Conservation (phyloP, 164 flowering plant genomes). For the Stephania yunnanensis region DNA sequence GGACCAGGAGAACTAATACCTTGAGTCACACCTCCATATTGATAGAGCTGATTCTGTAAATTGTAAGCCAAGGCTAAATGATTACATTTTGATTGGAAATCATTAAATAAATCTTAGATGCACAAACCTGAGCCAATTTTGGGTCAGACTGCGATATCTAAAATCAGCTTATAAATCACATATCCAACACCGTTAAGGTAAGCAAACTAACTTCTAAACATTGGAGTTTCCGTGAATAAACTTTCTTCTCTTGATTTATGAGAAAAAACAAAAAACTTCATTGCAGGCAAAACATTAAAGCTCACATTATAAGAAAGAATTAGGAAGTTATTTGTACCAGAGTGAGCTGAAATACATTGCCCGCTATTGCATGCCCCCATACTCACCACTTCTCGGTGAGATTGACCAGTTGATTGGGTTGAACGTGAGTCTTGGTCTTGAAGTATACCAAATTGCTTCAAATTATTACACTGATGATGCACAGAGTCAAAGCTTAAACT, state of each 20-base stretch:
- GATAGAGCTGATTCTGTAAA: too few relatives aligned
- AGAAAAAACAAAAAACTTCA: not conserved
- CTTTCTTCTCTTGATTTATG: not conserved
- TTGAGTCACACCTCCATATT: not conserved
- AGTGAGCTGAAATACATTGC: slow-evolving; percentile 44
- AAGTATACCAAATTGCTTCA: slow-evolving; percentile 36
- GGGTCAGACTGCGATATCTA: not conserved
- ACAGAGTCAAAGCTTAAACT: slow-evolving; percentile 40
- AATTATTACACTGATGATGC: slow-evolving; percentile 22
- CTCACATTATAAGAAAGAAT: not conserved
- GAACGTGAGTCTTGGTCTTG: slow-evolving; percentile 52
- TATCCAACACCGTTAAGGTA: not conserved
- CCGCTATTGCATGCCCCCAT: slow-evolving; percentile 28
- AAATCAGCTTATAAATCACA: not conserved
- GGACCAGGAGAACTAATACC: not conserved
- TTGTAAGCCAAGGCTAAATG: too few relatives aligned
- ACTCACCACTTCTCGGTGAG: slow-evolving; percentile 31
- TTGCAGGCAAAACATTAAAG: not conserved
- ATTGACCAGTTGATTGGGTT: slow-evolving; percentile 48
- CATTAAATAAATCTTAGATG: too few relatives aligned
- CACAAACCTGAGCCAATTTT: too few relatives aligned
- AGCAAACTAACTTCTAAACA: not conserved
- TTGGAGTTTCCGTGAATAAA: not conserved
- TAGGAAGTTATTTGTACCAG: slow-evolving; percentile 34
- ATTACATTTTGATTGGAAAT: too few relatives aligned